These are phyloP conservation scores for Punica granatum DNA, from an alignment of 345 rosid genomes.

Conservation along the genomic window DNA sequence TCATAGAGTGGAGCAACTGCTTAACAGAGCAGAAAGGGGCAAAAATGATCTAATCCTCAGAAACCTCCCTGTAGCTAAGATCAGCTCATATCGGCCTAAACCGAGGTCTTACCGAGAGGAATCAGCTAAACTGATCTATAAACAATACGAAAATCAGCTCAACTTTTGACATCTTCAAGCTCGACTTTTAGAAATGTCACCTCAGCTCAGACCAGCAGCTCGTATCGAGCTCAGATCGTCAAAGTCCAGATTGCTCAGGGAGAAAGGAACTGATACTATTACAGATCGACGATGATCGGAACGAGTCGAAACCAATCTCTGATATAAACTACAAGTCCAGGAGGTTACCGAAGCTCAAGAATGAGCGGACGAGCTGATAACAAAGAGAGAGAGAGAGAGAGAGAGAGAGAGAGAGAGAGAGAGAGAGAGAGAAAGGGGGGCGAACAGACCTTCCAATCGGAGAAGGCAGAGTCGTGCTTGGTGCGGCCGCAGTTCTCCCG, in stretches of 20 bases:
- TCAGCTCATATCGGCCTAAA: too few species aligned
- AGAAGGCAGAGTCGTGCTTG: conserved; percentile 65
- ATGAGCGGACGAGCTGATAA: not conserved
- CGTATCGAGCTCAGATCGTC: not conserved
- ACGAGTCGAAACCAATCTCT: not conserved
- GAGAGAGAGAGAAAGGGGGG: not conserved
- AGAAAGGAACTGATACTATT: not conserved
- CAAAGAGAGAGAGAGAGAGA: not conserved
- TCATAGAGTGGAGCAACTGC: too few species aligned
- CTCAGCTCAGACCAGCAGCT: too few species aligned
- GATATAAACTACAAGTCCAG: too few species aligned
- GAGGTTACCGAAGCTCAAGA: not conserved
- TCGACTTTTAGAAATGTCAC: not conserved
- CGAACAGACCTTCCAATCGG: conserved; percentile 58
- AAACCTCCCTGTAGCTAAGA: too few species aligned
- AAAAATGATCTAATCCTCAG: too few species aligned
- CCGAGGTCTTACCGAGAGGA: too few species aligned
- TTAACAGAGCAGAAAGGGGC: too few species aligned
- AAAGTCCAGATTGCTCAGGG: not conserved
- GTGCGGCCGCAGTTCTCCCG: conserved; percentile 67
- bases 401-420: too few species aligned
- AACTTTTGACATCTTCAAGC: not conserved
- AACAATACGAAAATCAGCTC: not conserved
- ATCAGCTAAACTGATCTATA: too few species aligned
- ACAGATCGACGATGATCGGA: not conserved